Conservation (phyloP, 495 filamentous ascomycete genomes). For the Penicillium macrosclerotiorum region DNA sequence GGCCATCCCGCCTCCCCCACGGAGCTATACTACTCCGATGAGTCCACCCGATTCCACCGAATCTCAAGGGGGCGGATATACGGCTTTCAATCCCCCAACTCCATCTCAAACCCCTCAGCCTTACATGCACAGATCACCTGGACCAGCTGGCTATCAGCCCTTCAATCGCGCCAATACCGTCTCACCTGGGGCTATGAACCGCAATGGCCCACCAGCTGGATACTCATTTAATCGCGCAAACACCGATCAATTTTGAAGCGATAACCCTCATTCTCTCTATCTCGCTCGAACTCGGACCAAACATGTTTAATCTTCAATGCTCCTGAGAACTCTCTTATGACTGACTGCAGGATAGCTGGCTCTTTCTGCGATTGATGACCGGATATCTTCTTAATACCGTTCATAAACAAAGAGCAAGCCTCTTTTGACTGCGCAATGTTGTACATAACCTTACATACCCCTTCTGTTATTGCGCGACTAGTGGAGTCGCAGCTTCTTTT, state of each 20-base stretch:
- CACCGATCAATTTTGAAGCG: constrained; percentile 23
- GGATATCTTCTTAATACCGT: constrained; percentile 16
- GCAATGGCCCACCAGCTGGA: constrained; percentile 21
- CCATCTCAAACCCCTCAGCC: constrained; percentile 10
- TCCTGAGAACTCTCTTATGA: constrained; percentile 15
- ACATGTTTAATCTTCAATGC: no score
- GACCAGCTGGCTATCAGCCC: constrained; percentile 13
- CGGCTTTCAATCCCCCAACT: constrained; percentile 19
- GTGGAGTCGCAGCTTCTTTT: no score
- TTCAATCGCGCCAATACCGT: constrained; percentile 23
- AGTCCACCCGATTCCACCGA: neutral
- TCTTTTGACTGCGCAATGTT: constrained; percentile 9
- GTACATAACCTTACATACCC: constrained; percentile 20
- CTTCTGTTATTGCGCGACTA: neutral
- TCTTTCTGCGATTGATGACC: constrained; percentile 21
- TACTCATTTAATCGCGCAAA: constrained; percentile 24
- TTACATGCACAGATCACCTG: constrained; percentile 5
- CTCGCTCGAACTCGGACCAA: no score
- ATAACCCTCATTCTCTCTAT: no score
- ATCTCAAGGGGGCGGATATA: constrained; percentile 13
- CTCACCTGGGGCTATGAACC: constrained; percentile 23
- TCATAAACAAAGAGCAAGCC: constrained; percentile 22
- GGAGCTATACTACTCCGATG: constrained; percentile 12
- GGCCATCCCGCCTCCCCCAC: constrained; percentile 6
- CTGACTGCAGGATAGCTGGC: constrained; percentile 19